These are phyloP conservation scores for Pseudophaeomoniella oleicola DNA, from an alignment of 2,329 filamentous ascomycete species.

Conservation along the genomic window DNA sequence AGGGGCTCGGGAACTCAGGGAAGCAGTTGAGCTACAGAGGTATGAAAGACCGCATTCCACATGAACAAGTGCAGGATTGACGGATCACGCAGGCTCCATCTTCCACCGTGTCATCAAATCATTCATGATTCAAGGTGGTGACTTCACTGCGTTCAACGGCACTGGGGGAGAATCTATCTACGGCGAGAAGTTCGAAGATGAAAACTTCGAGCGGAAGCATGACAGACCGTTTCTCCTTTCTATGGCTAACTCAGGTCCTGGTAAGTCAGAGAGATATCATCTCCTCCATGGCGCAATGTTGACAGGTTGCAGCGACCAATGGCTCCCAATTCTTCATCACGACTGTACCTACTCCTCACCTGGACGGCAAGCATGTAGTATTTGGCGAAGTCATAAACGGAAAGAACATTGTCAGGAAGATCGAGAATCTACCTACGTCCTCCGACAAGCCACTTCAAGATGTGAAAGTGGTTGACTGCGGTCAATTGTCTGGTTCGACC, in stretches of 20 bases:
- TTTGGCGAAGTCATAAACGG: slow-evolving; percentile 89
- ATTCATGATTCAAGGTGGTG: slow-evolving; percentile 98
- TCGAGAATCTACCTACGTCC: slow-evolving; percentile 70
- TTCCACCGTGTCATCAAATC: slow-evolving; percentile 98
- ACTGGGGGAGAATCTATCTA: slow-evolving; percentile 97
- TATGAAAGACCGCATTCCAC: too few relatives aligned
- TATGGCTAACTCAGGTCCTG: slow-evolving; percentile 95
- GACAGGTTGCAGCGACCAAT: slow-evolving; percentile 54
- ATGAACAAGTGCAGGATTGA: too few relatives aligned
- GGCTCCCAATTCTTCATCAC: slow-evolving; percentile 98
- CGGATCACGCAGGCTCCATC: slow-evolving; percentile 52
- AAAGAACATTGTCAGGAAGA: slow-evolving; percentile 77
- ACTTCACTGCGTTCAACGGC: slow-evolving; percentile 89
- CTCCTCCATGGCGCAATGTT: slow-evolving; percentile 1
- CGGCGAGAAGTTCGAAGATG: slow-evolving; percentile 90
- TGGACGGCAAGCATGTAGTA: slow-evolving; percentile 93
- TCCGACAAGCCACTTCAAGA: slow-evolving; percentile 65
- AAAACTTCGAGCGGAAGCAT: slow-evolving; percentile 88
- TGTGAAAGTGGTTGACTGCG: slow-evolving; percentile 67
- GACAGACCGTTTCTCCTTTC: slow-evolving; percentile 84
- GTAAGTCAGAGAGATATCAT: slow-evolving; percentile 31
- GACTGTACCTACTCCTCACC: slow-evolving; percentile 83
- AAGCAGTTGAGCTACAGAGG: slow-evolving; percentile 84
- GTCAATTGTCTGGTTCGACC: slow-evolving; percentile 62
- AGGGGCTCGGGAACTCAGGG: slow-evolving; percentile 65